Percentiles rank a stretch among this genome's conserved stretches.
Conservation (phyloP, 164 flowering plant genomes). For the Akebia trifoliata region DNA sequence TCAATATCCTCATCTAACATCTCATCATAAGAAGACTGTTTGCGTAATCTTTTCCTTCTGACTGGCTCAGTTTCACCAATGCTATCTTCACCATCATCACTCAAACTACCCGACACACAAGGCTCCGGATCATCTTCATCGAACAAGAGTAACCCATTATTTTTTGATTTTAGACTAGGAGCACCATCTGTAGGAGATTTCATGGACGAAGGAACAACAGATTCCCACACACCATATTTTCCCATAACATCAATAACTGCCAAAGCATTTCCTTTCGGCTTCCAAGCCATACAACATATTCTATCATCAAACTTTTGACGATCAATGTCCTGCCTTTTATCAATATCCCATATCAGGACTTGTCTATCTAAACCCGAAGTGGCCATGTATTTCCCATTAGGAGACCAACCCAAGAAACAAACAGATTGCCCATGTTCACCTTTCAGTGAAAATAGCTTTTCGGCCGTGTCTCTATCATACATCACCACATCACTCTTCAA, state of each 20-base stretch:
- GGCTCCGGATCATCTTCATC: constrained; percentile 67
- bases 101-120: constrained; percentile 54
- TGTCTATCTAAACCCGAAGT: constrained; percentile 85
- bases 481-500: constrained; percentile 84
- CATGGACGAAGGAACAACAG: constrained; percentile 80
- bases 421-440: constrained; percentile 75
- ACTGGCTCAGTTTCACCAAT: constrained; percentile 52
- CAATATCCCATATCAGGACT: constrained; percentile 87
- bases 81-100: constrained; percentile 72
- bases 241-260: constrained; percentile 93
- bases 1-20: constrained; percentile 40
- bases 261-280: constrained; percentile 78
- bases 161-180: constrained; percentile 44
- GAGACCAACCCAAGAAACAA: constrained; percentile 91
- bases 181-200: constrained; percentile 83
- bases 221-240: constrained; percentile 90
- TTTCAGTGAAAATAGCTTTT: constrained; percentile 67
- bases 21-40: constrained; percentile 38
- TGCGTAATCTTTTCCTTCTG: constrained; percentile 61
- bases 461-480: constrained; percentile 96
- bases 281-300: constrained; percentile 87
- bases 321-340: constrained; percentile 76
- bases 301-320: constrained; percentile 79
- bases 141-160: constrained; percentile 60
- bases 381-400: constrained; percentile 95